Conservation (phyloP, 176 grass and related monocot species). For the Triticum dicoccoides region DNA sequence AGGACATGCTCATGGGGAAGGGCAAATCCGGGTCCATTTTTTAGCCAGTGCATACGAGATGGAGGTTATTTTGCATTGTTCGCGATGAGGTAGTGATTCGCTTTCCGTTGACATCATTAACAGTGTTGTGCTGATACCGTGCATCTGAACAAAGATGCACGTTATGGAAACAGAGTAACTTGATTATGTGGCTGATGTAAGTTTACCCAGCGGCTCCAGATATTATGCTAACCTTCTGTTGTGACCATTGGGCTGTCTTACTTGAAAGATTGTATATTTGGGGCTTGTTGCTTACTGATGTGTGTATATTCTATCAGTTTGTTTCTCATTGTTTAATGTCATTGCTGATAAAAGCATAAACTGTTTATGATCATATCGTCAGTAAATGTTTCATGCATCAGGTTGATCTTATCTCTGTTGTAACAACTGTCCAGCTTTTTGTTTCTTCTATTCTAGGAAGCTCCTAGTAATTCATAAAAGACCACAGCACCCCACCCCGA, state of each 20-base stretch:
- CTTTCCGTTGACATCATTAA: not conserved
- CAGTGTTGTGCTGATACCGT: conserved; percentile 11
- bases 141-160: conserved; percentile 8
- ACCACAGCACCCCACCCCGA: not conserved
- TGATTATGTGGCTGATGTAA: not conserved
- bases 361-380: not conserved
- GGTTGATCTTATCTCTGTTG: not conserved
- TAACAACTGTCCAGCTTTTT: not conserved
- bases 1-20: conserved; percentile 73
- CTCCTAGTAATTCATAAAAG: not conserved
- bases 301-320: not conserved
- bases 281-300: not conserved
- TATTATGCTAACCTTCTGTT: not conserved
- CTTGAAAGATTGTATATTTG: not conserved
- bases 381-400: not conserved
- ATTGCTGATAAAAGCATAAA: no score
- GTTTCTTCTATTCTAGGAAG: not conserved
- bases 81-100: not conserved
- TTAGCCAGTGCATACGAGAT: conserved; percentile 26
- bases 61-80: not conserved
- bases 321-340: not conserved
- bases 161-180: not conserved
- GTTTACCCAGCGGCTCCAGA: not conserved
- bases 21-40: conserved; percentile 40
- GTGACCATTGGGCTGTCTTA: not conserved